Conservation (phyloP, 345 rosid genomes). For the Firmiana major region DNA sequence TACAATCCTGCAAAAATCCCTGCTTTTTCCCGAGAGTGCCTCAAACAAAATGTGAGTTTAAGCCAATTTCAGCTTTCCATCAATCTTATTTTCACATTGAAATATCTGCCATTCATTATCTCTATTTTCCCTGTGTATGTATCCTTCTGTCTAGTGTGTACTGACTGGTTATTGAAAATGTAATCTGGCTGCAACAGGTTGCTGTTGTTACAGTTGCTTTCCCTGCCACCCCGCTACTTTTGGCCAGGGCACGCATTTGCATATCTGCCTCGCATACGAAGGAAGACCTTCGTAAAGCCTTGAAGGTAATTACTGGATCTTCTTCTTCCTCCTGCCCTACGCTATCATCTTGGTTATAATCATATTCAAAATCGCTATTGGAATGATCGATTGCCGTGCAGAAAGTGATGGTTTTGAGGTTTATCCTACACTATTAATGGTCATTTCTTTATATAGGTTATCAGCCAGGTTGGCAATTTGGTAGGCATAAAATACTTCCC, state of each 20-base stretch:
- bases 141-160: neutral
- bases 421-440: neutral
- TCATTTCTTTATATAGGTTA: conserved; percentile 34
- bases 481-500: conserved; percentile 76
- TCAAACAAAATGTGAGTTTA: conserved; percentile 56
- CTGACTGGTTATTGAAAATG: neutral
- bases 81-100: neutral
- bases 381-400: neutral
- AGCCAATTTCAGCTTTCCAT: neutral
- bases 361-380: neutral
- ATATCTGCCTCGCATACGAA: conserved; percentile 59
- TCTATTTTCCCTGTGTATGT: neutral
- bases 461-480: conserved; percentile 57
- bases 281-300: conserved; percentile 56
- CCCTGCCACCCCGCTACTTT: conserved; percentile 55
- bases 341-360: neutral
- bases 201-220: conserved; percentile 51
- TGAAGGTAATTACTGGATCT: conserved; percentile 38
- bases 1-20: conserved; percentile 96
- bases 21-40: conserved; percentile 92
- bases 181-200: conserved; percentile 28
- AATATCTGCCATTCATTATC: neutral
- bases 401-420: neutral
- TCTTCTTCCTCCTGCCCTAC: neutral
- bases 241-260: conserved; percentile 72